Evolutionary conservation across 306 rosid genomes (phyloP).

Genomic region (Pterocarpus macrocarpus): DNA sequence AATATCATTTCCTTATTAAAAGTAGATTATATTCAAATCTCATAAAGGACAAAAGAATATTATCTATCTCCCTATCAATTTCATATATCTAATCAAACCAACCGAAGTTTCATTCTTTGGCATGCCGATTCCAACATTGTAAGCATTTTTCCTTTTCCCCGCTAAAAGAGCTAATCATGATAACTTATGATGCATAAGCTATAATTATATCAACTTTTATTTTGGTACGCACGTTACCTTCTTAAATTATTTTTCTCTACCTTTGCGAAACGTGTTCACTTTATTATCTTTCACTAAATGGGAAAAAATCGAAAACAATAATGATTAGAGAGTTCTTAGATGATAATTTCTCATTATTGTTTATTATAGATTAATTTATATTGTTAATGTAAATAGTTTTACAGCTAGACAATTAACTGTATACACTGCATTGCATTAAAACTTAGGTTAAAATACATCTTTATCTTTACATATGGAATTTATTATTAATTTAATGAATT

Average conservation of each 20-base stretch:
- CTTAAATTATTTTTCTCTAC: background rate
- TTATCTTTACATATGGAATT: no score
- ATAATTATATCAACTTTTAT: conserved; percentile 31
- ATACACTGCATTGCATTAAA: background rate
- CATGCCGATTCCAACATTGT: background rate
- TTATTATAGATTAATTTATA: no score
- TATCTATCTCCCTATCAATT: background rate
- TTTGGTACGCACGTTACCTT: conserved; percentile 28
- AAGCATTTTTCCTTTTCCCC: background rate
- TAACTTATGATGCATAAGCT: background rate
- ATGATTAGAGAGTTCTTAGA: conserved; percentile 16
- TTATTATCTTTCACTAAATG: background rate
- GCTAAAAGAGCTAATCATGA: conserved; percentile 29
- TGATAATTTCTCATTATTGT: conserved; percentile 15
- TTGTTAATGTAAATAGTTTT: background rate
- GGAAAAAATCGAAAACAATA: background rate
- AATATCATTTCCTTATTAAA: no score
- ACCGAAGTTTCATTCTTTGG: background rate
- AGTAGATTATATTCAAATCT: no score
- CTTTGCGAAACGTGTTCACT: background rate
- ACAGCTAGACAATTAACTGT: background rate
- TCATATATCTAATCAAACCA: conserved; percentile 28
- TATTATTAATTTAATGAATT: no score
- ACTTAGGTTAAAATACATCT: no score
- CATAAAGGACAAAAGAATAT: conserved; percentile 3